Percentiles rank a stretch among this genome's conserved stretches.
Conservation (phyloP, 306 rosid genomes). For the Astragalus membranaceus region DNA sequence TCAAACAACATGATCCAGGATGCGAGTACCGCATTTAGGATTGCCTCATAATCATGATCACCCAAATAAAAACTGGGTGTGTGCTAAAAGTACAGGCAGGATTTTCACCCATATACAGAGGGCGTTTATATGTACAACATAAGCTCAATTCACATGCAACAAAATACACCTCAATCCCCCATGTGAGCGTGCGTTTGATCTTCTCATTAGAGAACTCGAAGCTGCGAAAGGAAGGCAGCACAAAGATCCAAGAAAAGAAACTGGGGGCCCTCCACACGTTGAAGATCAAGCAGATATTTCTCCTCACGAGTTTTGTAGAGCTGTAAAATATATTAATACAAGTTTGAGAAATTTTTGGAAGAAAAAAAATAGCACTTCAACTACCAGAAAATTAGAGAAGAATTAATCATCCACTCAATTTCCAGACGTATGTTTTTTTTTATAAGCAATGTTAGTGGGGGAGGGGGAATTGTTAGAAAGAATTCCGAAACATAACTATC, state of each 20-base stretch:
- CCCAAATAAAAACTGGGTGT: conserved; percentile 44
- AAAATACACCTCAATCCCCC: conserved; percentile 12
- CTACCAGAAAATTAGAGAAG: neutral
- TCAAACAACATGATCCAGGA: conserved; percentile 14
- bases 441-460: too few species aligned
- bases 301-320: conserved; percentile 80
- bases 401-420: neutral
- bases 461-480: too few species aligned
- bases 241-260: conserved; percentile 93
- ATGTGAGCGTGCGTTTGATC: conserved; percentile 3
- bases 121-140: conserved; percentile 36
- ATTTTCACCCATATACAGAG: conserved; percentile 15
- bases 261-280: conserved; percentile 90
- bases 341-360: neutral
- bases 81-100: conserved; percentile 2
- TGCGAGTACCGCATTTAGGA: conserved; percentile 17
- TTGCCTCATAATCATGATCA: conserved; percentile 34
- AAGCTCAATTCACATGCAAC: conserved; percentile 41
- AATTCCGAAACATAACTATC: neutral
- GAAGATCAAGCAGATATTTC: conserved; percentile 89
- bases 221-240: conserved; percentile 87
- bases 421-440: too few species aligned
- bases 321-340: conserved; percentile 39
- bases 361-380: neutral
- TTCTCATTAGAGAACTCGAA: conserved; percentile 51